Evolutionary conservation across 2,329 filamentous ascomycete species (phyloP).

Genomic region (Penicillium sp.): DNA sequence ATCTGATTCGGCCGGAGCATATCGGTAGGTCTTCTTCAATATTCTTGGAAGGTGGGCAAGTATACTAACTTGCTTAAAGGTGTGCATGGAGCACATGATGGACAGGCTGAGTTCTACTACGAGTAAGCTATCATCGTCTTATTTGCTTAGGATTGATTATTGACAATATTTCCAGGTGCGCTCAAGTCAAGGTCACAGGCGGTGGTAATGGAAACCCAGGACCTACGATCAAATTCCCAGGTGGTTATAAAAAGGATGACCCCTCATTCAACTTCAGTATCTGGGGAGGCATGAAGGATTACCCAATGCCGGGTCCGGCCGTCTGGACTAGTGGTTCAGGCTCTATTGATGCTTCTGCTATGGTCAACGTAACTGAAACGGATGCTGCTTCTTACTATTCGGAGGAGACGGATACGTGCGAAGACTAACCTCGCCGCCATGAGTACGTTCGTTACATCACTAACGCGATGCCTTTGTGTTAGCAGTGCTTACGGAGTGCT

Average conservation of each 20-base stretch:
- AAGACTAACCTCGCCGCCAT: too few relatives aligned
- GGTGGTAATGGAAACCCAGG: constrained; percentile 28
- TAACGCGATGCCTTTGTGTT: too few relatives aligned
- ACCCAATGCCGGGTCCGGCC: constrained; percentile 16
- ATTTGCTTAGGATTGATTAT: neutral
- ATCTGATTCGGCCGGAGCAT: constrained; percentile 43
- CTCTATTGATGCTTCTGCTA: too few relatives aligned
- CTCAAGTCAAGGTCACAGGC: constrained; percentile 38
- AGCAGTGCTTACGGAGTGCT: too few relatives aligned
- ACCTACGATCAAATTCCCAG: constrained; percentile 10
- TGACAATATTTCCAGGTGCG: constrained; percentile 21
- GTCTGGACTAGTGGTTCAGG: constrained; percentile 6
- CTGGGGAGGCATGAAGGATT: constrained; percentile 12
- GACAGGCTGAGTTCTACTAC: neutral
- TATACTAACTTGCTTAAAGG: neutral
- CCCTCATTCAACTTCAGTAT: constrained; percentile 16
- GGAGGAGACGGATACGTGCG: too few relatives aligned
- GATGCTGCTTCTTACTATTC: too few relatives aligned
- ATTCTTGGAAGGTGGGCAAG: too few relatives aligned
- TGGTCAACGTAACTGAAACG: too few relatives aligned
- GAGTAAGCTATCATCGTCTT: neutral
- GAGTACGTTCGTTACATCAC: too few relatives aligned
- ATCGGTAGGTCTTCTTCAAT: constrained; percentile 36
- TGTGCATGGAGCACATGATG: neutral
- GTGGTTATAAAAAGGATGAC: constrained; percentile 13